Conservation (phyloP, 192 early-diverging fungal genomes). For the Umbelopsis sp. region DNA sequence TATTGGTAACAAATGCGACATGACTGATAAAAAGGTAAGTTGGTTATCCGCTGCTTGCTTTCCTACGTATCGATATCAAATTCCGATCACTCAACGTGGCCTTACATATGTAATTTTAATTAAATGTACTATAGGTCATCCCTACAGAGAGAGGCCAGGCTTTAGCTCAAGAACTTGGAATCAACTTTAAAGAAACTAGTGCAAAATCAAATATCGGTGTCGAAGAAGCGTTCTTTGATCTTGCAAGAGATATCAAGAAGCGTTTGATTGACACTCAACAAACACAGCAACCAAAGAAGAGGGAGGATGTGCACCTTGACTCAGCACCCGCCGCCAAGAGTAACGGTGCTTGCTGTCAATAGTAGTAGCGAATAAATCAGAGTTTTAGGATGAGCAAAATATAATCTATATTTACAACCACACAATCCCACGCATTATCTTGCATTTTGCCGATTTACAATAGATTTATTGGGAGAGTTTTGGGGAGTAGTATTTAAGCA, state of each 20-base stretch:
- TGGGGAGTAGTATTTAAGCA: conserved; percentile 17
- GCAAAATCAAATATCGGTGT: conserved; percentile 98
- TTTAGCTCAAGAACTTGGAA: conserved; percentile 92
- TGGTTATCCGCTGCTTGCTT: neutral
- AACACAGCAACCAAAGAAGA: conserved; percentile 35
- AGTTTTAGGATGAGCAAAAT: conserved; percentile 11
- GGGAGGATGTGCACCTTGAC: conserved; percentile 37
- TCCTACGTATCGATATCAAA: neutral
- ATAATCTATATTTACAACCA: conserved; percentile 15
- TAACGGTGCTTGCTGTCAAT: conserved; percentile 3
- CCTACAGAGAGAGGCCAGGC: conserved; percentile 93
- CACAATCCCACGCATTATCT: neutral
- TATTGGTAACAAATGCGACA: conserved; percentile 99
- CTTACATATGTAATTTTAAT: neutral
- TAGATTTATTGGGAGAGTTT: neutral
- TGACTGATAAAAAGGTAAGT: conserved; percentile 88
- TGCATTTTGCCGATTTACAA: neutral
- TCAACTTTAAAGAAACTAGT: conserved; percentile 96
- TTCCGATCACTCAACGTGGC: neutral
- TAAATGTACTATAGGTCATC: conserved; percentile 71
- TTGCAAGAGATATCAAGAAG: conserved; percentile 98
- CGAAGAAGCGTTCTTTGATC: conserved; percentile 96
- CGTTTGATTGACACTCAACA: conserved; percentile 91
- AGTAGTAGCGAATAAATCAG: neutral
- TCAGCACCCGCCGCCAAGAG: conserved; percentile 12